phyloP scores from a whole-genome alignment of 805 yeast species.

The Naumovozyma castellii region DNA sequence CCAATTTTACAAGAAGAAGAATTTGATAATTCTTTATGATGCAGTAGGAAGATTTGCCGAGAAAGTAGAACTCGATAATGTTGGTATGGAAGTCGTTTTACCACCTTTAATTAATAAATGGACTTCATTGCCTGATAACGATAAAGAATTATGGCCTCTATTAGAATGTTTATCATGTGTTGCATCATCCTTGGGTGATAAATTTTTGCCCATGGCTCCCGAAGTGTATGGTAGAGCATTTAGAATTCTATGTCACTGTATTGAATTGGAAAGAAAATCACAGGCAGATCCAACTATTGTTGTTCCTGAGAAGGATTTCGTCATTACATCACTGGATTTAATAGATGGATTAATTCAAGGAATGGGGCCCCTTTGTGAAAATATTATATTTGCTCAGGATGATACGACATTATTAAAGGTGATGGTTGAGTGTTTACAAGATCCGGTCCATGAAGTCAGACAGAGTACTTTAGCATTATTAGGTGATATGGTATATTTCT shows the following conservation, averaged over 20 bases:
- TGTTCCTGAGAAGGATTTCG: conserved; percentile 82
- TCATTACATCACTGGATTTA: conserved; percentile 80
- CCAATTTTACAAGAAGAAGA: conserved; percentile 67
- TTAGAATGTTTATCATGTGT: conserved; percentile 88
- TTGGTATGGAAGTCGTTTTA: conserved; percentile 50
- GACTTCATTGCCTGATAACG: conserved; percentile 66
- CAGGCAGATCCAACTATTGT: conserved; percentile 56
- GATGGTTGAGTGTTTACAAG: conserved; percentile 61
- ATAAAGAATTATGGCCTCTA: conserved; percentile 81
- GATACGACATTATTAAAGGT: conserved; percentile 46
- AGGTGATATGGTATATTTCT: conserved; percentile 75
- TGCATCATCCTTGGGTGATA: conserved; percentile 76
- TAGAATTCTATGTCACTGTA: conserved; percentile 56
- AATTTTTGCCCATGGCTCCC: conserved; percentile 81
- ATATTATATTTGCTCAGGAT: conserved; percentile 26
- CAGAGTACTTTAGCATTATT: conserved; percentile 84
- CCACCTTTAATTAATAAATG: conserved; percentile 81
- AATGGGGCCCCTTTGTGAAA: conserved; percentile 52
- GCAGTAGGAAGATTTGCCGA: conserved; percentile 86
- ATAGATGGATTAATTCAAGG: conserved; percentile 93
- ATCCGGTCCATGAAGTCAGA: conserved; percentile 76
- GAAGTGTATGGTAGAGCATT: conserved; percentile 76
- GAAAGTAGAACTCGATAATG: conserved; percentile 48
- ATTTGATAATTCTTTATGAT: conserved; percentile 74
- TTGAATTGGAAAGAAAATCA: conserved; percentile 55